A percentile compares a stretch with the other conserved stretches of the same genome.
Evolutionary conservation across 1,284 basidiomycete species (phyloP).

Genomic region (Leccinum pachyderme): DNA sequence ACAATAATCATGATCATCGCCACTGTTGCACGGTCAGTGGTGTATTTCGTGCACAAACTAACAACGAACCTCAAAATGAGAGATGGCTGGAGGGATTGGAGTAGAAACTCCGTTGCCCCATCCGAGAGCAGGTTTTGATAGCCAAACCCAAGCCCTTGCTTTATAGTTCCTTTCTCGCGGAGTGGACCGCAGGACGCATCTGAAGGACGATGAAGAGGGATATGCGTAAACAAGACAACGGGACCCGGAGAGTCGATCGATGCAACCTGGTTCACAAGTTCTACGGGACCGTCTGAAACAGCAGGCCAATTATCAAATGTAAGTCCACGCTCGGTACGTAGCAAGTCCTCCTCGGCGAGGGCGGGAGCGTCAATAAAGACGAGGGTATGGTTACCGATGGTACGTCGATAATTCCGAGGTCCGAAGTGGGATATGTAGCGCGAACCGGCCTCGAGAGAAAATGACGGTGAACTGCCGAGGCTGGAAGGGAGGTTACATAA

Average conservation of each 20-base stretch:
- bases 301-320: conserved; percentile 62
- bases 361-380: conserved; percentile 70
- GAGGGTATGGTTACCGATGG: conserved; percentile 66
- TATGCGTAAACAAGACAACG: conserved; percentile 75
- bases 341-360: conserved; percentile 75
- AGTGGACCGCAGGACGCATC: conserved; percentile 70
- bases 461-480: conserved; percentile 52
- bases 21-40: conserved; percentile 44
- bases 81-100: conserved; percentile 63
- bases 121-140: conserved; percentile 82
- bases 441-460: conserved; percentile 50
- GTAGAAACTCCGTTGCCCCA: conserved; percentile 67
- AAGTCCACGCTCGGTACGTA: conserved; percentile 51
- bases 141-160: conserved; percentile 72
- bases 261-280: conserved; percentile 66
- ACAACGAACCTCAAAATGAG: conserved; percentile 67
- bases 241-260: conserved; percentile 42
- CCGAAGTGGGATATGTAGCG: conserved; percentile 59
- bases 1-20: conserved; percentile 89
- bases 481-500: conserved; percentile 18
- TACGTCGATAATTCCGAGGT: conserved; percentile 48
- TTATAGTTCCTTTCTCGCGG: conserved; percentile 71
- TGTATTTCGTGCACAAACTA: background rate
- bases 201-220: conserved; percentile 75
- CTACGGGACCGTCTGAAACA: conserved; percentile 59